phyloP scores from a whole-genome alignment of 208 protist species.

The Acanthamoeba triangularis region DNA sequence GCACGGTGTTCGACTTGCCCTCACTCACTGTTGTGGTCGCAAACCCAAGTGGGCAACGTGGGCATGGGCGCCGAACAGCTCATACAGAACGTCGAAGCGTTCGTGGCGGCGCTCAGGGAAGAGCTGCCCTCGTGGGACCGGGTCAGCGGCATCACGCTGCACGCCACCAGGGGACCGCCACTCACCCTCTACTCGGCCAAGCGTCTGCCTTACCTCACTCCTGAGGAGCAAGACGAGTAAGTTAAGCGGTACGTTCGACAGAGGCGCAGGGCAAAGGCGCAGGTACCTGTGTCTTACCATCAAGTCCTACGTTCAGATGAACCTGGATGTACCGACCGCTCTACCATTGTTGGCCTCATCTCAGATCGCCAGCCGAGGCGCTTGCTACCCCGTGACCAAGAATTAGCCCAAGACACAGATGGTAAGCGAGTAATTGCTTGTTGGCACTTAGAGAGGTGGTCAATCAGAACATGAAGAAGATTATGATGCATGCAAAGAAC shows the following conservation, averaged over 20 bases:
- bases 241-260: too few relatives aligned
- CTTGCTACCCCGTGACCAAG: conserved; percentile 26
- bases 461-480: too few relatives aligned
- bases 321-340: conserved; percentile 45
- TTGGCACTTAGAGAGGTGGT: too few relatives aligned
- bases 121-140: background rate
- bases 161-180: background rate
- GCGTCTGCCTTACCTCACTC: too few relatives aligned
- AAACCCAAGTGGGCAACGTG: background rate
- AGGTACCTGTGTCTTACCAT: too few relatives aligned
- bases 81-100: background rate
- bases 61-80: background rate
- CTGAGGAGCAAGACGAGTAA: background rate
- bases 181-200: background rate
- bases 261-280: too few relatives aligned
- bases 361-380: conserved; percentile 56
- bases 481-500: too few relatives aligned
- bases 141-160: background rate
- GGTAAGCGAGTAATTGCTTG: too few relatives aligned
- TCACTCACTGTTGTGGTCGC: background rate
- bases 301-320: conserved; percentile 72
- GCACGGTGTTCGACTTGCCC: background rate
- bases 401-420: conserved; percentile 43
- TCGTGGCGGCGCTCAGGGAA: background rate
- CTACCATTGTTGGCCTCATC: too few relatives aligned